These are phyloP conservation scores for Spiraea crenata DNA, from an alignment of 331 rosid species.

Conservation along the genomic window DNA sequence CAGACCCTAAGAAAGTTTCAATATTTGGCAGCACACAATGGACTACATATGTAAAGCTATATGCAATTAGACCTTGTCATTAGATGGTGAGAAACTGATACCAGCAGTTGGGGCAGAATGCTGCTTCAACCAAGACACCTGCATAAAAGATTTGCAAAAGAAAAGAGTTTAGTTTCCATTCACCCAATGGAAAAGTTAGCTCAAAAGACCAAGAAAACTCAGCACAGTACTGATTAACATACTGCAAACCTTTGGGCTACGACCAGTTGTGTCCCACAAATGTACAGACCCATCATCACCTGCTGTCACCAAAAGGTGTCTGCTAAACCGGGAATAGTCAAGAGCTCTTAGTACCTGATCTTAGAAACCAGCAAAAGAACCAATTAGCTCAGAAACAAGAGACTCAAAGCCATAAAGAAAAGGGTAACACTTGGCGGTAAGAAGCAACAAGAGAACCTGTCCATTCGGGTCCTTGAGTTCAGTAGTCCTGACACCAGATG, in stretches of 20 bases:
- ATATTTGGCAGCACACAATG: slow-evolving; percentile 19
- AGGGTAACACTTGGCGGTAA: slow-evolving; percentile 4
- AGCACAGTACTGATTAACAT: background rate
- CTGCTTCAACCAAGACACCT: slow-evolving; percentile 97
- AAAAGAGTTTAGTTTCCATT: background rate
- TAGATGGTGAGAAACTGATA: slow-evolving; percentile 92
- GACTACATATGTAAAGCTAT: background rate
- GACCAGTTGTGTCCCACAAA: slow-evolving; percentile 98
- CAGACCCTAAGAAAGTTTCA: slow-evolving; percentile 22
- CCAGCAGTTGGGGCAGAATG: slow-evolving; percentile 99
- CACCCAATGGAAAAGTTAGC: background rate
- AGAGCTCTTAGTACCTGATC: slow-evolving; percentile 98
- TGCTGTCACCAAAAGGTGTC: slow-evolving; percentile 92
- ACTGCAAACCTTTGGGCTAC: slow-evolving; percentile 78
- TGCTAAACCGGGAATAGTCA: slow-evolving; percentile 89
- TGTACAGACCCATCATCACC: slow-evolving; percentile 97
- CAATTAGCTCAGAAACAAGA: slow-evolving; percentile 44
- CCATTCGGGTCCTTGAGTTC: slow-evolving; percentile 92
- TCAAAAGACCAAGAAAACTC: background rate
- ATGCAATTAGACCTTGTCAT: slow-evolving; percentile 75
- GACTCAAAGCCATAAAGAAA: slow-evolving; percentile 27
- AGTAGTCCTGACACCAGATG: slow-evolving; percentile 90
- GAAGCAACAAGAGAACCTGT: slow-evolving; percentile 66
- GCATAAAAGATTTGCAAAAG: slow-evolving; percentile 10
- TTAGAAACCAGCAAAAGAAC: slow-evolving; percentile 57